Conservation (phyloP, 2,329 filamentous ascomycete genomes). For the Coleophoma crateriformis region DNA sequence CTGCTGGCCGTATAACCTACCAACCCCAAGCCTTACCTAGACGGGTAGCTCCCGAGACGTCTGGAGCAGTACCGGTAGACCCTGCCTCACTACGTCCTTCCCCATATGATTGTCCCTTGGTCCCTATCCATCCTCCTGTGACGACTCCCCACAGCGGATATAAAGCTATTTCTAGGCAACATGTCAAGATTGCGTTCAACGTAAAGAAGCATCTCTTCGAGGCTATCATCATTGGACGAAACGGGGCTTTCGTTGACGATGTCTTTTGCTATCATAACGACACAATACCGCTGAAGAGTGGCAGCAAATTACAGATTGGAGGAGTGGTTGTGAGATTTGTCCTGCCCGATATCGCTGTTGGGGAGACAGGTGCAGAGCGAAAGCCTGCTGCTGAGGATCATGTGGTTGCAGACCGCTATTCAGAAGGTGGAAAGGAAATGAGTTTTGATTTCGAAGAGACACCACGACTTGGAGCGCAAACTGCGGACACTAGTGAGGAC, state of each 20-base stretch:
- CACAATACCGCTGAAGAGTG: conserved; percentile 54
- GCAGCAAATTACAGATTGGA: conserved; percentile 66
- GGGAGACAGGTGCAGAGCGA: conserved; percentile 51
- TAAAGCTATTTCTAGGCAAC: conserved; percentile 68
- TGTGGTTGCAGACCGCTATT: conserved; percentile 41
- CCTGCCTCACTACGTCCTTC: conserved; percentile 54
- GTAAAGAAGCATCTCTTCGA: conserved; percentile 58
- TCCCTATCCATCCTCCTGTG: conserved; percentile 67
- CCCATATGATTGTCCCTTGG: conserved; percentile 56
- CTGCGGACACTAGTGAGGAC: conserved; percentile 10
- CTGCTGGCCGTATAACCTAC: conserved; percentile 30
- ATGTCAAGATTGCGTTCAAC: conserved; percentile 69
- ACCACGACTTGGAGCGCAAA: conserved; percentile 45
- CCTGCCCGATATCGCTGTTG: conserved; percentile 57
- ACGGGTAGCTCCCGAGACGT: conserved; percentile 51
- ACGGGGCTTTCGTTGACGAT: conserved; percentile 66
- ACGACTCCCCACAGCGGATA: conserved; percentile 56
- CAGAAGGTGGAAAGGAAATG: conserved; percentile 61
- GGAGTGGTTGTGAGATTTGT: conserved; percentile 63
- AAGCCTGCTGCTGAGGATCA: conserved; percentile 41
- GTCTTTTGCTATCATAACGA: conserved; percentile 45
- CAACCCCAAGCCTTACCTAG: conserved; percentile 39
- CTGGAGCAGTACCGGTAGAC: conserved; percentile 53
- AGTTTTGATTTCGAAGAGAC: conserved; percentile 67
- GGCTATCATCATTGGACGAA: conserved; percentile 49